Base-by-base conservation (phyloP, 805 yeast species). In the Saccharomycopsis selenospora region DNA sequence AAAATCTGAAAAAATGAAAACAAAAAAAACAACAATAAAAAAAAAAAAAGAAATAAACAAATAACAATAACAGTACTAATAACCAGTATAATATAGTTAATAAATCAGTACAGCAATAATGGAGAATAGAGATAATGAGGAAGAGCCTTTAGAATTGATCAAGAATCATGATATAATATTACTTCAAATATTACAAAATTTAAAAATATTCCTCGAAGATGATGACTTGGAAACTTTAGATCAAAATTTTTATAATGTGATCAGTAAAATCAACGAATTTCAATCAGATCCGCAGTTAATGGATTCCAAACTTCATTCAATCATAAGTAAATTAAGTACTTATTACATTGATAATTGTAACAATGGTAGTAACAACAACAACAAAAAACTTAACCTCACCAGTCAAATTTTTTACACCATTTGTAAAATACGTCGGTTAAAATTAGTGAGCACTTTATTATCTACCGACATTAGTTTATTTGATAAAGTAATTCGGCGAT, bases 401-500 rank as follows among this genome's bases (percentile, higher is more conserved):
- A 49, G 66, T 3, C 57, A 65, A 28, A 59, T 79, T 0, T 68
- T 82, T 43, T 89, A 88, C 61, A 68, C 67, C 5, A 63, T 88
- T 17, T 66, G 80, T 23, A 86, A 84, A 57, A 72, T 86, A 5
- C 66, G 91, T 36, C 85, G 86, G 0, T 66, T 77, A 54, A 85
- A 85, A 61, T 67, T 72, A 11, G 67, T 84, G 2, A 64, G 77
- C n/a, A 72, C 72, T 50, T 76, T 76, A 62, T 70, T 87, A 44
- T 70, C 80, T 2, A 77, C 83, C 25, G 81, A 84, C 46, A 75
- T 84, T 1, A 65, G 69, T 48, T 57, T 75, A 13, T 60, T 86
- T 4, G 68, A 71, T 0, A 49, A 55, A 2, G 60, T 76, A n/a
- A 17, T 72, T 1, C 33, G 45, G 3, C 50, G 56, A 18, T 48